Percentiles rank a stretch among this genome's conserved stretches.
These are phyloP conservation scores for Capronia epimyces DNA, from an alignment of 2,329 filamentous ascomycete species.

Conservation along the genomic window DNA sequence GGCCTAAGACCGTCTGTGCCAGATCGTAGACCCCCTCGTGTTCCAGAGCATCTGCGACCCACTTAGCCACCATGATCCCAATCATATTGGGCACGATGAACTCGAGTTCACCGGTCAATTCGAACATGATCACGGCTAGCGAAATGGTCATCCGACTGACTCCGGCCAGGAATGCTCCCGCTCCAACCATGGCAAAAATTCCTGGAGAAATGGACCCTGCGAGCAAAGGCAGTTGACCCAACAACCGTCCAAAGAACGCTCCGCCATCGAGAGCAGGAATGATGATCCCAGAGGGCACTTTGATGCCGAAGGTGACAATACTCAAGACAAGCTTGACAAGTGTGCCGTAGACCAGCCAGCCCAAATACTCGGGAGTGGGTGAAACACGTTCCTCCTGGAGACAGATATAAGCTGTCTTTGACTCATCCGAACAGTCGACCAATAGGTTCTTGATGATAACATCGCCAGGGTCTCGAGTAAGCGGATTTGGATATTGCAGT, in stretches of 20 bases:
- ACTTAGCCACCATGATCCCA: constrained; percentile 56
- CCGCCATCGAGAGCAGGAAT: constrained; percentile 56
- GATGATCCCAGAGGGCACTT: constrained; percentile 57
- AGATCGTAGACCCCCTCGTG: constrained; percentile 54
- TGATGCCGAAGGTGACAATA: constrained; percentile 55
- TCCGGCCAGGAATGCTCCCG: constrained; percentile 55
- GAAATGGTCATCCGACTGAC: constrained; percentile 56
- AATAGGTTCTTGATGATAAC: constrained; percentile 53
- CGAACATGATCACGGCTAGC: constrained; percentile 58
- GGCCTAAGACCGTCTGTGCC: constrained; percentile 54
- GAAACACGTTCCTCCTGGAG: constrained; percentile 39
- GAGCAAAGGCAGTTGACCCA: constrained; percentile 49
- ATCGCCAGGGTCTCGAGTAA: constrained; percentile 53
- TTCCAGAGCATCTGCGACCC: constrained; percentile 52
- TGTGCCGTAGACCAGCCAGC: constrained; percentile 50
- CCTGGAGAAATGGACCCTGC: constrained; percentile 51
- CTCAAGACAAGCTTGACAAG: constrained; percentile 53
- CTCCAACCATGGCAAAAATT: constrained; percentile 58
- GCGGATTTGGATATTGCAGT: constrained; percentile 52
- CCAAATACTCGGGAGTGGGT: constrained; percentile 41
- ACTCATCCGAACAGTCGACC: constrained; percentile 47
- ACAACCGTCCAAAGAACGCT: constrained; percentile 53
- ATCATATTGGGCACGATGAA: constrained; percentile 56
- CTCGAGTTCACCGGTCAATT: constrained; percentile 54
- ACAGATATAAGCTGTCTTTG: constrained; percentile 46